Evolutionary conservation across 495 filamentous ascomycete species (phyloP), one percentile per base, ranked within the genome.

Genomic region (Penicillium pancosmium): DNA sequence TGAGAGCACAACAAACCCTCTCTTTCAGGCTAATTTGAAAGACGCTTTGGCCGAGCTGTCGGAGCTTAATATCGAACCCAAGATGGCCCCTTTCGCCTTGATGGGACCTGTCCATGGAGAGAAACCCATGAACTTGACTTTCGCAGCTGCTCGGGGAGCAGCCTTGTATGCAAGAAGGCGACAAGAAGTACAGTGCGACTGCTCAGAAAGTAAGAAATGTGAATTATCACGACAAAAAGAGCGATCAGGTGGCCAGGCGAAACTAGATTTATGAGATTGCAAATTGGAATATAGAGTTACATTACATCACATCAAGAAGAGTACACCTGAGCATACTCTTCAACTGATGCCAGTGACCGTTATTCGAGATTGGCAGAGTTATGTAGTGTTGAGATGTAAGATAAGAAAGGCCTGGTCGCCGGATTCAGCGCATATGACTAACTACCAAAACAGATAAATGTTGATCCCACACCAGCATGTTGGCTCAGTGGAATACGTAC

Each of bases 101-200:
- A 18, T 18, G 16, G 41, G 7, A 44, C 10, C n/a, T 44, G 9
- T 5, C 16, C 41, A 44, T 44, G 16, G 16, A 44, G n/a, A 44
- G 41, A 19, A 44, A 25, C 12, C 15, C 12, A 38, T 50, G 8
- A 25, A 60, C 56, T 49, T 43, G 31, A 63, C 56, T 47, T 59
- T 59, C 48, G 61, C 61, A n/a, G 61, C 61, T 18, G 46, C 61
- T 40, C 52, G 52, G 33, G 56, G 57, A 56, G 61, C 57, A 50
- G 61, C 61, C 49, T 40, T 60, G 15, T 57, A 54, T 56, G 40
- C 61, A 23, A 57, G 56, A 40, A 56, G 56, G 50, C 48, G 61
- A 49, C 57, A 64, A 53, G 56, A 64, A 35, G 61, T 64, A 27
- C 61, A 53, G 36, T 51, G 34, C 7, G 56, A 64, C 52, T 64